Percentiles rank a stretch among this genome's conserved stretches.
phyloP scores from a whole-genome alignment of 164 flowering plant species.

The Vitis labrusca region DNA sequence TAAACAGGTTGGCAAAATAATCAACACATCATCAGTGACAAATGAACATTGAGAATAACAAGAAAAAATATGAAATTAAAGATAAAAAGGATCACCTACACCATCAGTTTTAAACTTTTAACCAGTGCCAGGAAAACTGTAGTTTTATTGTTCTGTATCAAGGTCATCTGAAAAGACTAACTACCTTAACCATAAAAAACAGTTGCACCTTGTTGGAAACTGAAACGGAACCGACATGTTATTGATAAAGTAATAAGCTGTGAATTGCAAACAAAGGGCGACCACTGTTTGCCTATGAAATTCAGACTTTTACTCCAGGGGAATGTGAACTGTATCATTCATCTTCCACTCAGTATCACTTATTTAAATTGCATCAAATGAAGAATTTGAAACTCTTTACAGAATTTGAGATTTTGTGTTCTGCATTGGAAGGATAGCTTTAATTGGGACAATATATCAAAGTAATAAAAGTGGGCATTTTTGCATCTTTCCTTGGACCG shows the following conservation, averaged over 20 bases:
- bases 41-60: too few relatives aligned
- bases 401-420: neutral
- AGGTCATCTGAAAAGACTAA: neutral
- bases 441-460: neutral
- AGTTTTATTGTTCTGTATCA: too few relatives aligned
- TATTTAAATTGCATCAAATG: neutral
- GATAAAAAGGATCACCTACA: too few relatives aligned
- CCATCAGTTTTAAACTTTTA: too few relatives aligned
- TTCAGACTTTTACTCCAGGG: neutral
- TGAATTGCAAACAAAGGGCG: too few relatives aligned
- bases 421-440: neutral
- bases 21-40: neutral
- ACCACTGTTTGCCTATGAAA: neutral
- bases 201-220: neutral
- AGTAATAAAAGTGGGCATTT: neutral
- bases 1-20: neutral
- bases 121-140: too few relatives aligned
- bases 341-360: neutral
- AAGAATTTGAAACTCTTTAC: neutral
- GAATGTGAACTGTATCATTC: neutral
- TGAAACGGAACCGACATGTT: neutral
- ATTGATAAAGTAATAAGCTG: neutral
- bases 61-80: too few relatives aligned
- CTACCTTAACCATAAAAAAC: neutral
- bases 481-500: neutral